A percentile compares a stretch with the other conserved stretches of the same genome.
phyloP scores from a whole-genome alignment of 345 rosid species.

The Populus alba region DNA sequence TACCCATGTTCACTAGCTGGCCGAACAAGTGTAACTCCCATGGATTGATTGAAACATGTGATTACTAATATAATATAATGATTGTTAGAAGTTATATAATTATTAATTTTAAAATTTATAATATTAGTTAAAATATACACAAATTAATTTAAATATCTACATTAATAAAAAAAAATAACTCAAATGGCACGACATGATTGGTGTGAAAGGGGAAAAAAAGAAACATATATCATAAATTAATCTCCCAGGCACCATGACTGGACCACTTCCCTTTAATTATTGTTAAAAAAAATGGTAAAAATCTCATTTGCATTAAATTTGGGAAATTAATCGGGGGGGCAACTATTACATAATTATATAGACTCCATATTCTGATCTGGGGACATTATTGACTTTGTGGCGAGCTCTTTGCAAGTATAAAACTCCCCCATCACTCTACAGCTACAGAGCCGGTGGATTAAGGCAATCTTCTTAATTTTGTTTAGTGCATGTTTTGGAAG shows the following conservation, averaged over 20 bases:
- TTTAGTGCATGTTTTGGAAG: background rate
- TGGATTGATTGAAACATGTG: background rate
- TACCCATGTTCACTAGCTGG: slow-evolving; percentile 13
- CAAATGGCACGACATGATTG: slow-evolving; percentile 35
- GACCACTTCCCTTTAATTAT: too few relatives aligned
- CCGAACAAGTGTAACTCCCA: slow-evolving; percentile 19
- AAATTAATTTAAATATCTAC: too few relatives aligned
- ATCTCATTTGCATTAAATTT: background rate
- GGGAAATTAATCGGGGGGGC: background rate
- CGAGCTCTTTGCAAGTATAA: background rate
- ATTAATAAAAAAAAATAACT: background rate
- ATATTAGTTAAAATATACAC: too few relatives aligned
- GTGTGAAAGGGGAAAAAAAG: too few relatives aligned
- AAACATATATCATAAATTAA: too few relatives aligned
- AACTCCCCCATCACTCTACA: background rate
- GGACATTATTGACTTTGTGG: background rate
- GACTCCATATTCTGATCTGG: background rate
- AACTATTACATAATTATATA: too few relatives aligned
- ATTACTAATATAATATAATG: too few relatives aligned
- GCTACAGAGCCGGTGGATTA: background rate
- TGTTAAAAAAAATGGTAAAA: too few relatives aligned
- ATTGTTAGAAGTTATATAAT: too few relatives aligned
- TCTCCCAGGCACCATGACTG: too few relatives aligned
- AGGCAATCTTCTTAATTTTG: background rate
- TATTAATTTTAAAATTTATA: too few relatives aligned